Percentiles rank a stretch among this genome's conserved stretches.
phyloP scores from a whole-genome alignment of 495 filamentous ascomycete species.

The Hypoxylon cercidicola region DNA sequence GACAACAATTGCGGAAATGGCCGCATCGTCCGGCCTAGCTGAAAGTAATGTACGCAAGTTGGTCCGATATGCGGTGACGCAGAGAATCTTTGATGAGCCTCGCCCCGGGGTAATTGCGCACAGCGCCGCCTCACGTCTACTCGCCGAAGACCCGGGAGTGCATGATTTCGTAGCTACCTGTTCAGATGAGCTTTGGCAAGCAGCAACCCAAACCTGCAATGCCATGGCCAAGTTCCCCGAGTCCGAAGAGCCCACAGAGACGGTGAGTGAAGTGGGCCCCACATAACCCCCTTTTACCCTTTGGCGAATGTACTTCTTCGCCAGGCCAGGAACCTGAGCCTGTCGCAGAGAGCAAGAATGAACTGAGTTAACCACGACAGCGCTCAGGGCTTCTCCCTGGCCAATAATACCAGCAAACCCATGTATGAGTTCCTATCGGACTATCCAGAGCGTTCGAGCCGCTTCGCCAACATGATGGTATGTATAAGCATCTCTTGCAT shows the following conservation, averaged over 20 bases:
- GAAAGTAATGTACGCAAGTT: slow-evolving; percentile 49
- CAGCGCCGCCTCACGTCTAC: slow-evolving; percentile 46
- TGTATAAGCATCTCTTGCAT: too few relatives aligned
- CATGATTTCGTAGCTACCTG: slow-evolving; percentile 45
- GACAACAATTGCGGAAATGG: slow-evolving; percentile 47
- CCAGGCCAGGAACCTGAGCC: too few relatives aligned
- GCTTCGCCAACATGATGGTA: slow-evolving; percentile 55
- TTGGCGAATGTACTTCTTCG: too few relatives aligned
- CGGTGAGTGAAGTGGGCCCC: too few relatives aligned
- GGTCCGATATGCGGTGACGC: slow-evolving; percentile 57
- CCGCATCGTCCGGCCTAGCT: slow-evolving; percentile 35
- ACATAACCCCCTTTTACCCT: background rate
- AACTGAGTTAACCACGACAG: too few relatives aligned
- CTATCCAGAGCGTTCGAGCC: slow-evolving; percentile 40
- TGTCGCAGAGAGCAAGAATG: too few relatives aligned
- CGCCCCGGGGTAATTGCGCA: slow-evolving; percentile 53
- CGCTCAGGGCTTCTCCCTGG: slow-evolving; percentile 47
- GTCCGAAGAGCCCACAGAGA: slow-evolving; percentile 44
- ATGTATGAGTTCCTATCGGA: slow-evolving; percentile 46
- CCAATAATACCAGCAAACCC: slow-evolving; percentile 45
- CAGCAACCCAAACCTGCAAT: slow-evolving; percentile 39
- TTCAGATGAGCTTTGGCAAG: slow-evolving; percentile 53
- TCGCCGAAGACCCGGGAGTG: slow-evolving; percentile 49
- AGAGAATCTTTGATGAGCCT: slow-evolving; percentile 59
- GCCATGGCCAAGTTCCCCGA: slow-evolving; percentile 33